Conservation (phyloP, 75 land plant genomes). For the Larix kaempferi region DNA sequence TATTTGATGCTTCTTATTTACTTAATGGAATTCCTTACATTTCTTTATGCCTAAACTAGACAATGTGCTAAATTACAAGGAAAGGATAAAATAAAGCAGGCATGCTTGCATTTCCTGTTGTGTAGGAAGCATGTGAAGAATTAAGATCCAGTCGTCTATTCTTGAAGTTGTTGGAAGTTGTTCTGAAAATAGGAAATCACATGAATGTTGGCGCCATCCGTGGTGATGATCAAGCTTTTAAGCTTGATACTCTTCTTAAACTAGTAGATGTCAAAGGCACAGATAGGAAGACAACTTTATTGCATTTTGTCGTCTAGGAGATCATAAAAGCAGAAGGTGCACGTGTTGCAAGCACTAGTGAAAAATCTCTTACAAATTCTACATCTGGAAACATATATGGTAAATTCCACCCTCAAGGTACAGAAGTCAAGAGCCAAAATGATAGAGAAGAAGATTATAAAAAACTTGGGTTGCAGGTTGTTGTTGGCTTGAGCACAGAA, state of each 20-base stretch:
- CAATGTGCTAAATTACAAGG: not conserved
- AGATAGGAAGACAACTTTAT: conserved; percentile 82
- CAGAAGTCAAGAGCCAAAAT: not conserved
- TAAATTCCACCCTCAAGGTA: not conserved
- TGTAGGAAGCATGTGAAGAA: conserved; percentile 78
- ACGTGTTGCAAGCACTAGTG: conserved; percentile 24
- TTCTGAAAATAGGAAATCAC: conserved; percentile 76
- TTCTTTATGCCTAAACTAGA: not conserved
- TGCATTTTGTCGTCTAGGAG: conserved; percentile 84
- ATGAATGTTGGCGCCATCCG: conserved; percentile 85
- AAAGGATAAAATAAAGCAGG: not conserved
- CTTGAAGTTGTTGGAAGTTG: conserved; percentile 78
- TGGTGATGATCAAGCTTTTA: conserved; percentile 86
- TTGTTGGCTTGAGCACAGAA: conserved; percentile 61
- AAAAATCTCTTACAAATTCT: conserved; percentile 10
- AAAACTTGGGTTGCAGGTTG: conserved; percentile 77
- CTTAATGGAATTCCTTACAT: not conserved
- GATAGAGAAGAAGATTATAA: conserved; percentile 26
- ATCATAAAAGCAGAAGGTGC: conserved; percentile 65
- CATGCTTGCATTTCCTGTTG: not conserved
- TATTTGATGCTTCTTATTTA: not conserved
- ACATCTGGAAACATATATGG: not conserved
- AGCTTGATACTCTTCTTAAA: conserved; percentile 78
- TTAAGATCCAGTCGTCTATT: conserved; percentile 66
- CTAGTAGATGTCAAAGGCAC: conserved; percentile 80